Evolutionary conservation across 208 protist genomes (phyloP).

Genomic region (Spironucleus salmonicida): DNA sequence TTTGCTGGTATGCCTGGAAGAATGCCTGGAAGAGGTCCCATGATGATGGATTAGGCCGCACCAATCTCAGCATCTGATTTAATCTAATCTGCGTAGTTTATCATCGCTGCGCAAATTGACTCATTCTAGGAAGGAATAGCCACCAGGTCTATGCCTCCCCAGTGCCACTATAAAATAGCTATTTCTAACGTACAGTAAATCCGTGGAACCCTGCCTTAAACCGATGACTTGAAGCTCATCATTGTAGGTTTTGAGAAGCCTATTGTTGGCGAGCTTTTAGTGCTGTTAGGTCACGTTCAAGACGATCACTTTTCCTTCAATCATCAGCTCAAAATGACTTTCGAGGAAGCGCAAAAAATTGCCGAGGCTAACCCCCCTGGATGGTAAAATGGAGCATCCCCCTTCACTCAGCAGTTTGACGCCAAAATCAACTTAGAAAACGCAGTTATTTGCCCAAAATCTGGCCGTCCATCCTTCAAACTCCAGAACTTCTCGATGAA

Average conservation of each 20-base stretch:
- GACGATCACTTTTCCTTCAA: not conserved
- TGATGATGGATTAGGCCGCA: too few relatives aligned
- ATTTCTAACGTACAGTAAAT: not conserved
- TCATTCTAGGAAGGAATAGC: too few relatives aligned
- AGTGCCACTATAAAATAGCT: not conserved
- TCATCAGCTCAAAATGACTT: not conserved
- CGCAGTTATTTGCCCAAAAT: not conserved
- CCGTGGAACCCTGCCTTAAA: not conserved
- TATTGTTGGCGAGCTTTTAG: not conserved
- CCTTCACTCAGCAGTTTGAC: slow-evolving; percentile 11
- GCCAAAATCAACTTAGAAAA: not conserved
- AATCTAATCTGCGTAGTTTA: too few relatives aligned
- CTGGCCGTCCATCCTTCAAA: not conserved
- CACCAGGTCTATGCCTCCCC: slow-evolving; percentile 12
- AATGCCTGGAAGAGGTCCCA: too few relatives aligned
- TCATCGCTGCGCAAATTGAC: too few relatives aligned
- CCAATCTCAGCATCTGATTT: too few relatives aligned
- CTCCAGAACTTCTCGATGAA: not conserved
- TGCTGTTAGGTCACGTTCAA: not conserved
- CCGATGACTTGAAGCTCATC: not conserved
- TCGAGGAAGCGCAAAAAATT: too few relatives aligned
- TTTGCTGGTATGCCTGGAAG: too few relatives aligned
- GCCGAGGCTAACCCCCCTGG: not conserved
- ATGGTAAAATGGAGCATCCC: not conserved
- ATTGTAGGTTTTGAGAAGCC: not conserved